phyloP scores from a whole-genome alignment of 352 stramenopile genomes.

The Peronospora belbahrii region DNA sequence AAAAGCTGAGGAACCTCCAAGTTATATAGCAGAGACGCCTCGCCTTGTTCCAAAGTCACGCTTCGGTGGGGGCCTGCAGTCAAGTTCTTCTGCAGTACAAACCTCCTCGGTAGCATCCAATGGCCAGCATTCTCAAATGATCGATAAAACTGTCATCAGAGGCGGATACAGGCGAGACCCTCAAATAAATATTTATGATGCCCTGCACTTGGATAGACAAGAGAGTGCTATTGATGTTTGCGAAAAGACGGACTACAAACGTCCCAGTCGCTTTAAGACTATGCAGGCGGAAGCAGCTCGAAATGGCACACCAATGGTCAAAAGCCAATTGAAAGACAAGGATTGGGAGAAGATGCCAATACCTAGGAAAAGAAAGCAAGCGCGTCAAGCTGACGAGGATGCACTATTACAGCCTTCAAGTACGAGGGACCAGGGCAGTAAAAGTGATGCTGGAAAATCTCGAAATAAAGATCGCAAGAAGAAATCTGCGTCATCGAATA shows the following conservation, averaged over 20 bases:
- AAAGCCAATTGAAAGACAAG: constrained; percentile 28
- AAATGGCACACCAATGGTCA: constrained; percentile 34
- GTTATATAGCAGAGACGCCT: constrained; percentile 6
- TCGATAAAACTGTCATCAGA: constrained; percentile 6
- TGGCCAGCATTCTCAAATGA: constrained; percentile 4
- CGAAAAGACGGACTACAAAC: constrained; percentile 37
- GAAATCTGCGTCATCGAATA: constrained; percentile 4
- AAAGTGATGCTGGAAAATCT: constrained; percentile 6
- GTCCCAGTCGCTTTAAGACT: constrained; percentile 49
- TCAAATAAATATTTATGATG: constrained; percentile 57
- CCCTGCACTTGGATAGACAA: constrained; percentile 36
- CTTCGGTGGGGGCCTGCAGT: constrained; percentile 16
- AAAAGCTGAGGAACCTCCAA: constrained; percentile 21
- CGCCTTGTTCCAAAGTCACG: constrained; percentile 22
- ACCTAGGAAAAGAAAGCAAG: constrained; percentile 32
- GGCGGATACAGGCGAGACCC: constrained; percentile 30
- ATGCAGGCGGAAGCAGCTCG: constrained; percentile 35
- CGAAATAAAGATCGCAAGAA: constrained; percentile 24
- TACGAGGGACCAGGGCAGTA: constrained; percentile 1
- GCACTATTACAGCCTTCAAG: not conserved
- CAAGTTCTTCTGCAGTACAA: not conserved
- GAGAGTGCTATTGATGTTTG: constrained; percentile 25
- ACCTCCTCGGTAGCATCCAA: not conserved
- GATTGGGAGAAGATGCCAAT: constrained; percentile 48
- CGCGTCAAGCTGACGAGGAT: constrained; percentile 7